phyloP scores from a whole-genome alignment of 2,329 filamentous ascomycete species.

The Epicoccum nigrum region DNA sequence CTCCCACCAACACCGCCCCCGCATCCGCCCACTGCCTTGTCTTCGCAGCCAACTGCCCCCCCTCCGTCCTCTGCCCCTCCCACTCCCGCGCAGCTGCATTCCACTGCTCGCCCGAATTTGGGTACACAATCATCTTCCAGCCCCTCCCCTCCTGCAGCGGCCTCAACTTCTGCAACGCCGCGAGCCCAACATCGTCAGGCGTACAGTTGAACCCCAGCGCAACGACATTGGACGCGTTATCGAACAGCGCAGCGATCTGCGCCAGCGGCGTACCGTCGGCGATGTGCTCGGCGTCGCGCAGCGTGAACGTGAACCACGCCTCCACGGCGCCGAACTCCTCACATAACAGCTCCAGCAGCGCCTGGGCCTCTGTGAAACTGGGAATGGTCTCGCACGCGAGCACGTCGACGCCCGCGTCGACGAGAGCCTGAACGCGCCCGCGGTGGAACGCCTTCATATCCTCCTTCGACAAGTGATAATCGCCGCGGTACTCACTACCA shows the following conservation, averaged over 20 bases:
- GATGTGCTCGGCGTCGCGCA: constrained; percentile 45
- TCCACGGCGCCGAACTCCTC: constrained; percentile 46
- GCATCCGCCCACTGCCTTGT: constrained; percentile 42
- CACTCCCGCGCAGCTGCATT: constrained; percentile 50
- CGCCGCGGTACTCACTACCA: constrained; percentile 55
- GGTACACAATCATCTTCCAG: constrained; percentile 50
- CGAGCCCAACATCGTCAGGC: constrained; percentile 41
- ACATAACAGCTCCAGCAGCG: constrained; percentile 47
- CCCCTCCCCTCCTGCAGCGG: constrained; percentile 15
- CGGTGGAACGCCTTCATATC: constrained; percentile 53
- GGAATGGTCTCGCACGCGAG: constrained; percentile 57
- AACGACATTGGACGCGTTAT: constrained; percentile 42
- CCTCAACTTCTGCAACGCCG: constrained; percentile 42
- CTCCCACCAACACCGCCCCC: constrained; percentile 54
- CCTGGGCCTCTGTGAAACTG: constrained; percentile 47
- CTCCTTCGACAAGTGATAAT: constrained; percentile 42
- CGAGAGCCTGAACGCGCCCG: constrained; percentile 49
- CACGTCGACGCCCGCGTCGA: constrained; percentile 51
- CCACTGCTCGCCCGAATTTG: constrained; percentile 56
- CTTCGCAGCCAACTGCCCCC: constrained; percentile 32
- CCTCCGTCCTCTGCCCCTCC: constrained; percentile 37
- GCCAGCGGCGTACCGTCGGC: constrained; percentile 51
- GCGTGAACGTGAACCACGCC: constrained; percentile 53
- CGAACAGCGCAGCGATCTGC: constrained; percentile 41
- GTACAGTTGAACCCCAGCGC: constrained; percentile 56